Percentiles rank a stretch among this genome's conserved stretches.
Conservation (phyloP, 495 filamentous ascomycete species). For the Talaromyces liani region DNA sequence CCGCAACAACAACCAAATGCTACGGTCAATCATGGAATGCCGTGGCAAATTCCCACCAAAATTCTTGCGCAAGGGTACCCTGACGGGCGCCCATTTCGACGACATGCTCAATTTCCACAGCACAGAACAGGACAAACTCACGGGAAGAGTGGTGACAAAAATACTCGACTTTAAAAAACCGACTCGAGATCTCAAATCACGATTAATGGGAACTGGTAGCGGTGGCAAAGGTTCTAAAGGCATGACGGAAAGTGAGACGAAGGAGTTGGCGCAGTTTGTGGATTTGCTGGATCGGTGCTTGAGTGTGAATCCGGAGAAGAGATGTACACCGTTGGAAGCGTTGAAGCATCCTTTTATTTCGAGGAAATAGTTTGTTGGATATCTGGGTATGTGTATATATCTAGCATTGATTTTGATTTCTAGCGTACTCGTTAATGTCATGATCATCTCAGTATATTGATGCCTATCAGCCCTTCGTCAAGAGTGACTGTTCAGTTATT, state of each 20-base stretch:
- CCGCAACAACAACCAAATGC: slow-evolving; percentile 95
- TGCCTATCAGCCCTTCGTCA: neutral
- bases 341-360: slow-evolving; percentile 78
- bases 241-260: slow-evolving; percentile 65
- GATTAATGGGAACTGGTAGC: slow-evolving; percentile 47
- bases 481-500: neutral
- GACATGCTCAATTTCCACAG: slow-evolving; percentile 81
- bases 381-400: neutral
- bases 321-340: slow-evolving; percentile 79
- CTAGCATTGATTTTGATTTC: neutral
- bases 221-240: slow-evolving; percentile 52
- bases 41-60: slow-evolving; percentile 87
- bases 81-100: slow-evolving; percentile 75
- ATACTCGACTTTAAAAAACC: slow-evolving; percentile 71
- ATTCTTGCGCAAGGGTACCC: slow-evolving; percentile 69
- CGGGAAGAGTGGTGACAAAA: slow-evolving; percentile 67
- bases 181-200: slow-evolving; percentile 69
- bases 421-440: neutral
- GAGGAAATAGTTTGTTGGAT: slow-evolving; percentile 12
- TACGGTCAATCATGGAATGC: slow-evolving; percentile 91
- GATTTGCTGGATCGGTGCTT: slow-evolving; percentile 84
- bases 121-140: slow-evolving; percentile 75
- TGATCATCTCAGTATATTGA: neutral
- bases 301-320: slow-evolving; percentile 86
- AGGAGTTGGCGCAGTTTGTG: slow-evolving; percentile 72